Evolutionary conservation across 306 rosid species (phyloP).

Genomic region (Ormosia emarginata): DNA sequence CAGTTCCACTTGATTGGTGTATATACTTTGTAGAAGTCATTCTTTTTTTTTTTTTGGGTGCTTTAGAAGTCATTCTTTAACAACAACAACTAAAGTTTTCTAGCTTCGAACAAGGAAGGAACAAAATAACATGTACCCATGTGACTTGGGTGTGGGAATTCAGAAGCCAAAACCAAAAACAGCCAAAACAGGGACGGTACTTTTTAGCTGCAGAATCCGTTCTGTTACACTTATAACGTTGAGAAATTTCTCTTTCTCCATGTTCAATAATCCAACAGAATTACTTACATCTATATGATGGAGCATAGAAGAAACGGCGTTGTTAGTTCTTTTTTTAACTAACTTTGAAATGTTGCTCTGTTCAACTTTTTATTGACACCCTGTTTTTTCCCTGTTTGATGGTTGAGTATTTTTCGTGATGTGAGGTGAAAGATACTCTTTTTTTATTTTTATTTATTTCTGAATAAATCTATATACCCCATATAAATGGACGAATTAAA

Average conservation of each 20-base stretch:
- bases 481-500: background rate
- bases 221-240: background rate
- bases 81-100: background rate
- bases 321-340: background rate
- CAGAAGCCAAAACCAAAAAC: constrained; percentile 16
- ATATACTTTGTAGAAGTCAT: background rate
- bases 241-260: background rate
- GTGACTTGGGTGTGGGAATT: constrained; percentile 26
- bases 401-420: background rate
- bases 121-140: constrained; percentile 37
- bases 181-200: constrained; percentile 6
- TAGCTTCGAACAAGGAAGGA: constrained; percentile 29
- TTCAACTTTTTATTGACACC: background rate
- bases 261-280: background rate
- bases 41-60: too few species aligned
- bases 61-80: background rate
- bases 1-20: background rate
- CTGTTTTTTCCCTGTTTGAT: background rate
- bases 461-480: background rate
- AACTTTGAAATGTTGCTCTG: background rate
- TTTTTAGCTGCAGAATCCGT: background rate
- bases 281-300: background rate
- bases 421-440: background rate
- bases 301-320: background rate
- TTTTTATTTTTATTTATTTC: background rate